Evolutionary conservation across 139 green algal genomes (phyloP), one percentile per base, ranked within the genome.

Genomic region (Gonium pectorale): DNA sequence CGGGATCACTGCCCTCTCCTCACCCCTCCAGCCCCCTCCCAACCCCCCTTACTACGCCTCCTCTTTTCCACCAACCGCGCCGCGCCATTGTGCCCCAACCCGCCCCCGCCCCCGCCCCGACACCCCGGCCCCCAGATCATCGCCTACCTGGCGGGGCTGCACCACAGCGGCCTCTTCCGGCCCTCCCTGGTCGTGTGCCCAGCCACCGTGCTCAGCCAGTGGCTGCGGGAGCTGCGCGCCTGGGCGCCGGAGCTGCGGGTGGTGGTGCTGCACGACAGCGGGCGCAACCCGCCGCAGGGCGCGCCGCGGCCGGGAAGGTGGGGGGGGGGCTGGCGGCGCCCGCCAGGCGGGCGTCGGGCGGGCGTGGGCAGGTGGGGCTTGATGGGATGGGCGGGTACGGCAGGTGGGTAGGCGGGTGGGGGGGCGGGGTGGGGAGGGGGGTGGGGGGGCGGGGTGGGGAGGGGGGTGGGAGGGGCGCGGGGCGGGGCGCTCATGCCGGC

Each of bases 141-240:
- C 29, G 91, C 92, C 11, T 98, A 98, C 85, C 90, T 99, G 31
- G 94, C 85, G 9, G 96, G 94, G 29, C 90, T 99, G 67, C 92
- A 95, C 49, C 62, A 89, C 88, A 93, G 80, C 67, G 91, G 93
- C 38, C 70, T 96, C 70, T 98, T 95, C 91, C 87, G 87, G 33
- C 92, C 95, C 60, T 92, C 86, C n/a, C 84, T 99, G 21, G 83
- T 99, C 40, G 92, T 99, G 3, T 97, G 93, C 80, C 97, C 97
- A 40, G 97, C 96, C 41, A 99, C 97, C 2, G 92, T 99, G 71
- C 89, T 99, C 79, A 90, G 93, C 2, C 97, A 99, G 92, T 99
- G 97, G 97, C 89, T 97, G 83, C 81, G 95, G 0, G 97, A 99
- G 93, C 86, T 99, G 69, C 86, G 93, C 24, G 66, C 52, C 4